Evolutionary conservation across 208 protist genomes (phyloP).

Genomic region (Acanthamoeba royreba): DNA sequence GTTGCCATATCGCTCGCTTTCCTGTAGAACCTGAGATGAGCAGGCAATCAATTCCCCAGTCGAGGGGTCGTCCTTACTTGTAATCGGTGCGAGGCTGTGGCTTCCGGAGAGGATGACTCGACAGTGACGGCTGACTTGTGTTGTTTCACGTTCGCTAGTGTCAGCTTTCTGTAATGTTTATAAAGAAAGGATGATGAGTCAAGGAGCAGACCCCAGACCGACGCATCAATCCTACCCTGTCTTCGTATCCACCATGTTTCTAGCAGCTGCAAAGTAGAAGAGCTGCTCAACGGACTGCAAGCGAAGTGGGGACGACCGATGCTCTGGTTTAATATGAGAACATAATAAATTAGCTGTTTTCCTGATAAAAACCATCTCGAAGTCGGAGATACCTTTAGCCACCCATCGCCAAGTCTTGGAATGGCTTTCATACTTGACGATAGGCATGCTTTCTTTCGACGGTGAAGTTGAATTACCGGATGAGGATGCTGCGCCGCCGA

Average conservation of each 20-base stretch:
- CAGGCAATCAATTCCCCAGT: neutral
- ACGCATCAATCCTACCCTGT: too few species aligned
- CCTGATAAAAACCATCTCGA: neutral
- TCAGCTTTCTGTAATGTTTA: neutral
- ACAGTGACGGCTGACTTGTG: constrained; percentile 20
- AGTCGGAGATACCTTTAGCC: neutral
- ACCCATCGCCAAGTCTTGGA: constrained; percentile 31
- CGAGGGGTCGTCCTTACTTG: neutral
- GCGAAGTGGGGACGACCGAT: neutral
- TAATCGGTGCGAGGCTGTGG: neutral
- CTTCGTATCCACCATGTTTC: neutral
- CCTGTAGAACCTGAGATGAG: neutral
- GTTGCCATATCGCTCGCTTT: neutral
- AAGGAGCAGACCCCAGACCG: neutral
- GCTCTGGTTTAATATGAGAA: neutral
- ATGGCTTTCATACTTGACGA: neutral
- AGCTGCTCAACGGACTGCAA: constrained; percentile 34
- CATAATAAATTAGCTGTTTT: neutral
- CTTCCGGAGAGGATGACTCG: neutral
- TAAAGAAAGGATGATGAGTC: neutral
- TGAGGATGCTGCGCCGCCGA: neutral
- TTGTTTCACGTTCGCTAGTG: neutral
- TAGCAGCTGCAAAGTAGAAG: constrained; percentile 16
- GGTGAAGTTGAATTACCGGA: neutral
- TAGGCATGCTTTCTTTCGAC: neutral